Conservation (phyloP, 768 basidiomycete genomes). For the Kwoniella pini region DNA sequence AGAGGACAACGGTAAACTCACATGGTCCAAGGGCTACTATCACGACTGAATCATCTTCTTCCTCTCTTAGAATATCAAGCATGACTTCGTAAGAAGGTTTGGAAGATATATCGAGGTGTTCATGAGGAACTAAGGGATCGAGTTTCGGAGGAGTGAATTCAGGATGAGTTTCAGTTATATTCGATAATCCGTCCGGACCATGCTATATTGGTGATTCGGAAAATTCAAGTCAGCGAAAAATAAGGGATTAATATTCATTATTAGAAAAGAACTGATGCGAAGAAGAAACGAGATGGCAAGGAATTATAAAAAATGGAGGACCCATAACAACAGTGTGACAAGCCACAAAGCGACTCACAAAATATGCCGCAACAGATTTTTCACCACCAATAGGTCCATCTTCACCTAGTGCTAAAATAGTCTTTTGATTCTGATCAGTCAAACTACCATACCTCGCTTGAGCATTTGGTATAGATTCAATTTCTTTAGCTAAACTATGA, state of each 20-base stretch:
- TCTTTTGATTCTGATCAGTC: slow-evolving; percentile 55
- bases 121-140: slow-evolving; percentile 24
- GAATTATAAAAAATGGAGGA: too few relatives aligned
- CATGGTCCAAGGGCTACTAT: slow-evolving; percentile 54
- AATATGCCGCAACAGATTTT: slow-evolving; percentile 75
- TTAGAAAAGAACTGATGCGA: too few relatives aligned
- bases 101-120: slow-evolving; percentile 39
- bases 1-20: slow-evolving; percentile 30
- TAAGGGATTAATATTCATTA: too few relatives aligned
- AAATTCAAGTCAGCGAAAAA: slow-evolving; percentile 1
- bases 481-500: slow-evolving; percentile 62
- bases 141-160: slow-evolving; percentile 46
- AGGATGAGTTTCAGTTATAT: slow-evolving; percentile 53
- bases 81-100: slow-evolving; percentile 49
- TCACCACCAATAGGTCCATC: slow-evolving; percentile 70
- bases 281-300: too few relatives aligned
- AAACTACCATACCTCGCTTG: slow-evolving; percentile 66
- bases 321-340: too few relatives aligned
- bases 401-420: slow-evolving; percentile 68
- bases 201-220: slow-evolving; percentile 33
- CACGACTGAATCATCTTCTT: slow-evolving; percentile 45
- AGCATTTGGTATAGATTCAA: slow-evolving; percentile 61
- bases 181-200: slow-evolving; percentile 54
- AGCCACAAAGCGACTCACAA: slow-evolving; percentile 58
- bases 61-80: slow-evolving; percentile 45